phyloP scores from a whole-genome alignment of 192 early-diverging fungal species.

The Thoreauomyces humboldtii region DNA sequence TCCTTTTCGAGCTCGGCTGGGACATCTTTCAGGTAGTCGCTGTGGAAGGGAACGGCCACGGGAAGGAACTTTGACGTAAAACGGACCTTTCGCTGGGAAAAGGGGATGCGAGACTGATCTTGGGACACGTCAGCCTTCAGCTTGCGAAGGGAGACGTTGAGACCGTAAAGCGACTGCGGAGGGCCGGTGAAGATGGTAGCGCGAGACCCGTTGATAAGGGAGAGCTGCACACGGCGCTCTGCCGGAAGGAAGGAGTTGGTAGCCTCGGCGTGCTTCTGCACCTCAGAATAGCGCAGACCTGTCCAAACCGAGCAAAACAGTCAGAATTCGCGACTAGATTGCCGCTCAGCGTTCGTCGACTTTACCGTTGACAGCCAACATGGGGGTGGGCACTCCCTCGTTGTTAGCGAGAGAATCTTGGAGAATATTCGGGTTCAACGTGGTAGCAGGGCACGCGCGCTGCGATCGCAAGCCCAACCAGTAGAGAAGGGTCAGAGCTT shows the following conservation, averaged over 20 bases:
- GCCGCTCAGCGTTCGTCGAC: neutral
- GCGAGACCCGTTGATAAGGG: slow-evolving; percentile 88
- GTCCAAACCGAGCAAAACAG: neutral
- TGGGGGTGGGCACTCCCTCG: slow-evolving; percentile 89
- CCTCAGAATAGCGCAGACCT: slow-evolving; percentile 76
- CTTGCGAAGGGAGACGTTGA: slow-evolving; percentile 88
- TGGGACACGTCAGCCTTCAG: slow-evolving; percentile 80
- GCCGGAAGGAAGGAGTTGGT: slow-evolving; percentile 83
- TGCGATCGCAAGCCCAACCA: slow-evolving; percentile 82
- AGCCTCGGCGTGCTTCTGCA: slow-evolving; percentile 78
- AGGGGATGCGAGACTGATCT: slow-evolving; percentile 87
- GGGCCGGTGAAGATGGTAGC: slow-evolving; percentile 86
- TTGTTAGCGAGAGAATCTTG: slow-evolving; percentile 85
- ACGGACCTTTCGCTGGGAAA: slow-evolving; percentile 85
- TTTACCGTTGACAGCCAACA: slow-evolving; percentile 80
- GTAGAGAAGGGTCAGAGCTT: slow-evolving; percentile 78
- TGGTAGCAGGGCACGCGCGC: slow-evolving; percentile 73
- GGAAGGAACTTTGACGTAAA: slow-evolving; percentile 91
- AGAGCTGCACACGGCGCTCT: slow-evolving; percentile 80
- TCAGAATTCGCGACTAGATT: neutral
- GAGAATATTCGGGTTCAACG: slow-evolving; percentile 81
- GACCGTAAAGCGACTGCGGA: slow-evolving; percentile 86
- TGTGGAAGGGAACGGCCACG: slow-evolving; percentile 90
- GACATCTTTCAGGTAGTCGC: slow-evolving; percentile 69
- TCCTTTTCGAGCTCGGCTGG: slow-evolving; percentile 65